phyloP scores from a whole-genome alignment of 768 basidiomycete genomes.

The Inosperma sp. region DNA sequence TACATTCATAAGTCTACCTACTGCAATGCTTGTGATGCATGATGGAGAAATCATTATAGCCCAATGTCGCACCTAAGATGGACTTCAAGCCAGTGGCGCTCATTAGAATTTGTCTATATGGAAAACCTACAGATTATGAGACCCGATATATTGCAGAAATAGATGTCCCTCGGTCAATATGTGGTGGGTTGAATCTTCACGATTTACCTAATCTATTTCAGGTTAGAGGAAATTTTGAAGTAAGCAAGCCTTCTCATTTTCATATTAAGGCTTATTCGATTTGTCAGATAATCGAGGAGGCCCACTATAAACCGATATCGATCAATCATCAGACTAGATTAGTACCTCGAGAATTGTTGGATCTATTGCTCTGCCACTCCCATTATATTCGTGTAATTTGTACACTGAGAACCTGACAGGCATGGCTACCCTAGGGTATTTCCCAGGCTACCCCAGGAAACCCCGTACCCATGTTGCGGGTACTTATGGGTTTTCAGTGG shows the following conservation, averaged over 20 bases:
- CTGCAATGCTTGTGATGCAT: not conserved
- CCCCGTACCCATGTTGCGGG: too few species aligned
- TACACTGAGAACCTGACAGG: too few species aligned
- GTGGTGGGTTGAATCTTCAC: conserved; percentile 2
- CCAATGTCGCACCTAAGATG: not conserved
- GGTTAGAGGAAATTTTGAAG: not conserved
- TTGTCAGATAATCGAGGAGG: not conserved
- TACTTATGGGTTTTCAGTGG: too few species aligned
- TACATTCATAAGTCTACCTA: not conserved
- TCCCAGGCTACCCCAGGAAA: too few species aligned
- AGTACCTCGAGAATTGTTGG: not conserved
- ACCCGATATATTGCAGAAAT: not conserved
- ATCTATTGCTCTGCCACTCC: not conserved
- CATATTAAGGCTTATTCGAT: not conserved
- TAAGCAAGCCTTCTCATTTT: not conserved
- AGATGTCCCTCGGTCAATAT: not conserved
- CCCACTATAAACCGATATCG: not conserved
- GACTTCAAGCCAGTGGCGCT: not conserved
- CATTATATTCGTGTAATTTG: conserved; percentile 3
- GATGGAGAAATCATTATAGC: not conserved
- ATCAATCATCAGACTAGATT: not conserved
- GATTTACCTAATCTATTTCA: conserved; percentile 1
- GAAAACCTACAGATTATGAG: not conserved
- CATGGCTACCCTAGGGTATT: too few species aligned
- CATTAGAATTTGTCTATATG: not conserved